Conservation (phyloP, 305 asterid species). For the Fraxinus baroniana region DNA sequence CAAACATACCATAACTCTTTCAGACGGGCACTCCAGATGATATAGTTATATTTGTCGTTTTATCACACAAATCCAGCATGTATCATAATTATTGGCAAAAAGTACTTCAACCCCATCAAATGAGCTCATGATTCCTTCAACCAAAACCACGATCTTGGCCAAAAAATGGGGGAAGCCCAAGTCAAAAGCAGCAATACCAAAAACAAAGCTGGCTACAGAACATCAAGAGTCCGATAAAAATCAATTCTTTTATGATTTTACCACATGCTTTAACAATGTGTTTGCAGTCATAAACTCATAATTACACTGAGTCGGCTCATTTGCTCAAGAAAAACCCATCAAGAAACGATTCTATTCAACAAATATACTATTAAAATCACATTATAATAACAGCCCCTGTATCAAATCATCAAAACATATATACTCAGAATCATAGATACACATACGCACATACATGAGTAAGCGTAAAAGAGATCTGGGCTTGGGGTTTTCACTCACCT, state of each 20-base stretch:
- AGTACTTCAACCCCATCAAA: conserved; percentile 11
- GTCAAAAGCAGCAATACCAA: conserved; percentile 17
- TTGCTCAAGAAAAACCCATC: conserved; percentile 6
- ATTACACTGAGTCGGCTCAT: conserved; percentile 22
- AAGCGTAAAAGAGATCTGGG: neutral
- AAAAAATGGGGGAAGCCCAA: conserved; percentile 5
- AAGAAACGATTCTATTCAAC: conserved; percentile 13
- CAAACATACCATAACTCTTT: neutral
- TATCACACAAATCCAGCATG: neutral
- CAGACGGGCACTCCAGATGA: neutral
- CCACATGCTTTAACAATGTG: conserved; percentile 13
- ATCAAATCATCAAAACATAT: conserved; percentile 22
- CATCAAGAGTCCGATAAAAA: conserved; percentile 16
- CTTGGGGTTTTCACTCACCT: conserved; percentile 18
- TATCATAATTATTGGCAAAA: neutral
- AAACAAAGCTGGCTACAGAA: conserved; percentile 2
- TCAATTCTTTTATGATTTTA: neutral
- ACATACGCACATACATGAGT: neutral
- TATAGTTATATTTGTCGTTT: neutral
- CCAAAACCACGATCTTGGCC: neutral
- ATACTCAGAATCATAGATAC: neutral
- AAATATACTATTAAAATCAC: neutral
- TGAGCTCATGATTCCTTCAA: neutral
- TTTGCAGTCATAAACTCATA: conserved; percentile 6
- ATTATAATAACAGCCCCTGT: conserved; percentile 11